Conservation (phyloP, 176 grass and related monocot species). For the Aegilops sharonensis region DNA sequence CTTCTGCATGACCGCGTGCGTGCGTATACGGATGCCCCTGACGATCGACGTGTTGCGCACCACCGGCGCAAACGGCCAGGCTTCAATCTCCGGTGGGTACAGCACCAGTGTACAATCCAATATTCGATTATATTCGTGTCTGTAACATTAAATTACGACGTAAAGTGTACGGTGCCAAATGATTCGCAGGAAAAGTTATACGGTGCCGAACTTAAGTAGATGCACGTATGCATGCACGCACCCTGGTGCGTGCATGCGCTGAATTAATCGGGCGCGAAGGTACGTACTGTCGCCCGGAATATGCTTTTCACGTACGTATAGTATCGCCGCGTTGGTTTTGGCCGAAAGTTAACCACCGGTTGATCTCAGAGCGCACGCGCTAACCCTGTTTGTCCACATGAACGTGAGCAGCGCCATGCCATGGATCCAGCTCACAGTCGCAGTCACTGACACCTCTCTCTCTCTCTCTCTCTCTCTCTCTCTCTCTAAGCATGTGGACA, state of each 20-base stretch:
- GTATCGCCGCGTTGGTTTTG: slow-evolving; percentile 10
- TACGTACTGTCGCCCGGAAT: not conserved
- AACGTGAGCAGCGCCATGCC: slow-evolving; percentile 47
- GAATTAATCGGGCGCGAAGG: not conserved
- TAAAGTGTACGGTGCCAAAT: not conserved
- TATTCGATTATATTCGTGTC: not conserved
- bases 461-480: not conserved
- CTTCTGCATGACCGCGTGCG: not conserved
- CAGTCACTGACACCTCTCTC: not conserved
- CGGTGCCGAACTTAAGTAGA: not conserved
- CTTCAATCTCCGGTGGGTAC: not conserved
- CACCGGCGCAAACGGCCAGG: not conserved
- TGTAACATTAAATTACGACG: not conserved
- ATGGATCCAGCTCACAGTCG: slow-evolving; percentile 31
- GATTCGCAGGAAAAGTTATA: not conserved
- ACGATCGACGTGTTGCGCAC: not conserved
- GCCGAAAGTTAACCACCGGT: not conserved
- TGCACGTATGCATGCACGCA: not conserved
- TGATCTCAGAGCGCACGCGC: not conserved
- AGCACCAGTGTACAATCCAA: not conserved
- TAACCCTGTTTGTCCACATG: slow-evolving; percentile 37
- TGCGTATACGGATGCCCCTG: not conserved
- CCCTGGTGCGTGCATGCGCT: not conserved
- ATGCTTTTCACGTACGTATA: not conserved
- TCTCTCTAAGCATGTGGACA: too few species aligned